A percentile compares a stretch with the other conserved stretches of the same genome.
phyloP scores from a whole-genome alignment of 768 basidiomycete species.

The Trametes cinnabarina region DNA sequence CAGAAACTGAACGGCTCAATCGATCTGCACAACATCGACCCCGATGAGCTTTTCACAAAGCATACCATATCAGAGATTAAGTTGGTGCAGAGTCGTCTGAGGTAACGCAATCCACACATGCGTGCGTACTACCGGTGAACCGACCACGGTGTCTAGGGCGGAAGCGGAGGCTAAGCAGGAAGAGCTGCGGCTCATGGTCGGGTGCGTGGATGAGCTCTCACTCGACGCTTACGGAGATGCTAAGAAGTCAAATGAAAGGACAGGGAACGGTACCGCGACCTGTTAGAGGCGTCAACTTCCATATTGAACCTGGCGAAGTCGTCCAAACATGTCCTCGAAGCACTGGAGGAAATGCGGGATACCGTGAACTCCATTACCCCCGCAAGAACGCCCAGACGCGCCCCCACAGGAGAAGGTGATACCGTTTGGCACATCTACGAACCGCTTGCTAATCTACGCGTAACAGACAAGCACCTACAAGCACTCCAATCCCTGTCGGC shows the following conservation, averaged over 20 bases:
- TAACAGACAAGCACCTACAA: slow-evolving; percentile 62
- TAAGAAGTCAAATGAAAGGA: slow-evolving; percentile 52
- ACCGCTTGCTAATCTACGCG: background rate
- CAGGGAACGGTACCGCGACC: slow-evolving; percentile 88
- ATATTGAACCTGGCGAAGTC: slow-evolving; percentile 76
- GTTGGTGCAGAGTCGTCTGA: slow-evolving; percentile 61
- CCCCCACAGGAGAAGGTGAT: slow-evolving; percentile 43
- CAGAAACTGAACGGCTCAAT: slow-evolving; percentile 12
- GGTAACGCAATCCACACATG: slow-evolving; percentile 33
- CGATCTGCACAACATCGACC: slow-evolving; percentile 40
- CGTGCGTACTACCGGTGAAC: background rate
- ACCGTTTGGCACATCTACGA: slow-evolving; percentile 9
- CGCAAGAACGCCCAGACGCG: slow-evolving; percentile 43
- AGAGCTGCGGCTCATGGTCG: slow-evolving; percentile 86
- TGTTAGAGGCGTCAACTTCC: slow-evolving; percentile 81
- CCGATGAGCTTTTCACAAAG: slow-evolving; percentile 74
- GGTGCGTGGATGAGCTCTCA: slow-evolving; percentile 54
- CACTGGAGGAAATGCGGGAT: slow-evolving; percentile 60
- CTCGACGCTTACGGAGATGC: background rate
- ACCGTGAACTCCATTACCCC: slow-evolving; percentile 49
- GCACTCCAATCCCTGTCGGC: slow-evolving; percentile 76
- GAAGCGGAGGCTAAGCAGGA: slow-evolving; percentile 88
- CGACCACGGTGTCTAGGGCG: slow-evolving; percentile 39
- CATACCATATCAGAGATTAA: slow-evolving; percentile 72
- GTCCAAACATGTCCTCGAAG: slow-evolving; percentile 59